Conservation (phyloP, 208 protist species). For the Crithidia fasciculata region DNA sequence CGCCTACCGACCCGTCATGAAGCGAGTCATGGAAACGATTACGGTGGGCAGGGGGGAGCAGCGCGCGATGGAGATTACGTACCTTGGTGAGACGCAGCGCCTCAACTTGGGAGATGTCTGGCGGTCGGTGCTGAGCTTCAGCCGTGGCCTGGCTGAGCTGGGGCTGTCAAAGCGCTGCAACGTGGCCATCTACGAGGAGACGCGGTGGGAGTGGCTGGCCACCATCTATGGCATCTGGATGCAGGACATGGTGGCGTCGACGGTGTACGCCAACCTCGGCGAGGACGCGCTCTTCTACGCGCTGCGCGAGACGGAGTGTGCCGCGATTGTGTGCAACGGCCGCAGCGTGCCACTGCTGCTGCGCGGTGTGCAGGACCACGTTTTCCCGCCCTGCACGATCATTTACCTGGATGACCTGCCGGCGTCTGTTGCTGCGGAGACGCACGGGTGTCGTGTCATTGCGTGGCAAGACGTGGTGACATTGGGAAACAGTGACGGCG, state of each 20-base stretch:
- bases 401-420: constrained; percentile 70
- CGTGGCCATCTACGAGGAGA: constrained; percentile 83
- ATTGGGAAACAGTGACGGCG: constrained; percentile 25
- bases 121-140: constrained; percentile 46
- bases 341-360: constrained; percentile 58
- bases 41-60: constrained; percentile 1
- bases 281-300: constrained; percentile 74
- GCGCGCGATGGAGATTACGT: constrained; percentile 43
- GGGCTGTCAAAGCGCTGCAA: constrained; percentile 38
- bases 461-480: constrained; percentile 64
- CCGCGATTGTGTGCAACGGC: constrained; percentile 72
- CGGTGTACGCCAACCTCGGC: constrained; percentile 87
- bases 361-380: constrained; percentile 30
- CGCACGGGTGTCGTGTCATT: constrained; percentile 33
- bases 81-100: constrained; percentile 40
- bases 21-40: constrained; percentile 34
- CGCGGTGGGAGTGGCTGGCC: constrained; percentile 84
- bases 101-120: constrained; percentile 52
- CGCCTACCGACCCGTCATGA: constrained; percentile 50
- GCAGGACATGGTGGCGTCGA: constrained; percentile 66
- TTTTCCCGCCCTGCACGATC: constrained; percentile 46
- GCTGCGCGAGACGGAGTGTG: constrained; percentile 57
- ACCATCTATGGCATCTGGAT: constrained; percentile 75
- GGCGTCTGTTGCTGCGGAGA: not conserved
- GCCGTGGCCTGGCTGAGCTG: constrained; percentile 57